phyloP scores from a whole-genome alignment of 768 basidiomycete genomes.

The Tricholoma hemisulphureum region DNA sequence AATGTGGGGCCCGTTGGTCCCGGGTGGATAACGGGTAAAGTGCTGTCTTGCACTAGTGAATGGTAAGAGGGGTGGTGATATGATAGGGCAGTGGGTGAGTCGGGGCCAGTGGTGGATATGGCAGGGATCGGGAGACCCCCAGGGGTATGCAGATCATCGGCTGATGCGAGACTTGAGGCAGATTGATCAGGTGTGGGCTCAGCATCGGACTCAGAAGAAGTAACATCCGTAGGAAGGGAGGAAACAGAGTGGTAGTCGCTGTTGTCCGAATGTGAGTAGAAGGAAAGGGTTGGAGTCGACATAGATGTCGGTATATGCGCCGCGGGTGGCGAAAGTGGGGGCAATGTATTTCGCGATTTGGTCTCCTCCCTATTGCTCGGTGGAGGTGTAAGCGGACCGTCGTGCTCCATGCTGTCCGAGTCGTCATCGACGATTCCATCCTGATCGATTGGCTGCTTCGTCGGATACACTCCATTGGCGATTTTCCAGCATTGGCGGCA shows the following conservation, averaged over 20 bases:
- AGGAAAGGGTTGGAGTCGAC: slow-evolving; percentile 39
- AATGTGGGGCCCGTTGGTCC: slow-evolving; percentile 1
- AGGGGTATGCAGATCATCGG: slow-evolving; percentile 21
- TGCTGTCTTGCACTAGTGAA: background rate
- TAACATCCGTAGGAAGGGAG: slow-evolving; percentile 37
- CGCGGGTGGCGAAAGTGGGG: slow-evolving; percentile 16
- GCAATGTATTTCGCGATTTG: slow-evolving; percentile 5
- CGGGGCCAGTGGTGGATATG: slow-evolving; percentile 52
- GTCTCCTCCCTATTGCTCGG: background rate
- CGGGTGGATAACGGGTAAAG: background rate
- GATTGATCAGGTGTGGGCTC: slow-evolving; percentile 13
- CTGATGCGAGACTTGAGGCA: slow-evolving; percentile 1
- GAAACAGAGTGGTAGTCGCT: slow-evolving; percentile 35
- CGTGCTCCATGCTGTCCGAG: slow-evolving; percentile 14
- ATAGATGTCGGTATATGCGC: slow-evolving; percentile 37
- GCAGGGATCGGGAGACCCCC: slow-evolving; percentile 49
- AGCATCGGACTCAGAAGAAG: slow-evolving; percentile 25
- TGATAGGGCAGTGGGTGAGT: slow-evolving; percentile 30
- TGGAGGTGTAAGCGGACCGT: background rate
- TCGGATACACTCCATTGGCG: slow-evolving; percentile 58
- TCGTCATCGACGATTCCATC: slow-evolving; percentile 28
- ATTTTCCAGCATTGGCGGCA: slow-evolving; percentile 95
- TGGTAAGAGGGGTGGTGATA: slow-evolving; percentile 11
- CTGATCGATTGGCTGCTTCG: slow-evolving; percentile 32
- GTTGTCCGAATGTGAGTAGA: slow-evolving; percentile 28